Evolutionary conservation across 345 rosid species (phyloP), one percentile per base, ranked within the genome.

Genomic region (Moricandia arvensis): DNA sequence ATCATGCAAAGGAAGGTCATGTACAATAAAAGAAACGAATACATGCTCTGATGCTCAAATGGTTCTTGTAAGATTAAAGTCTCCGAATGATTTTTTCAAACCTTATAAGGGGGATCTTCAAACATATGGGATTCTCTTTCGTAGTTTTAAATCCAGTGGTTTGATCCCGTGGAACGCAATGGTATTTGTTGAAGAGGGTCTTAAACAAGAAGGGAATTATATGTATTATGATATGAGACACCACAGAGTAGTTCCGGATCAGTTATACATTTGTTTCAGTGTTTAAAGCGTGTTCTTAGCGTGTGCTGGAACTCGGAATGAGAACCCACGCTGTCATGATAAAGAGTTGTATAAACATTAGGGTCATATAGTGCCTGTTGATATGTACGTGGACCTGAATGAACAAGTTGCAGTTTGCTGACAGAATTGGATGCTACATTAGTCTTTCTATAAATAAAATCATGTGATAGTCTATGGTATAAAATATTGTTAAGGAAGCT

Each of bases 21-120:
- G 13, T 17, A 21, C 78, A 38, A n/a, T n/a, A n/a, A n/a, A n/a
- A 60, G 92, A 89, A 69, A 82, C 82, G 84, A 68, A 84, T 90
- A 55, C 98, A 90, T 75, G 83, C 88, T 15, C 97, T 88, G 29
- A 91, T 91, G 90, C 88, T 15, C 97, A 89, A 31, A 91, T 91
- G 90, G 69, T 83, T 72, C 69, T 87, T 37, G 66, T 79, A 31
- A 97, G 90, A 10, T 82, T 79, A 29, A 3, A 27, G 83, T 51
- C 64, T 63, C 82, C 81, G 0, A 69, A 21, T 21, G 2, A 21
- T 1, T 21, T 21, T 21, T 37, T 89, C 66, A 84, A 82, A 79
- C 88, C 31, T 85, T 86, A 65, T 80, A 74, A 8, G n/a, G 90
- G 90, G 68, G 75, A 86, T 69, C 75, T 87, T 5, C 76, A 66